Percentiles rank a stretch among this genome's conserved stretches.
Conservation (phyloP, 768 basidiomycete species). For the Obba rivulosa region DNA sequence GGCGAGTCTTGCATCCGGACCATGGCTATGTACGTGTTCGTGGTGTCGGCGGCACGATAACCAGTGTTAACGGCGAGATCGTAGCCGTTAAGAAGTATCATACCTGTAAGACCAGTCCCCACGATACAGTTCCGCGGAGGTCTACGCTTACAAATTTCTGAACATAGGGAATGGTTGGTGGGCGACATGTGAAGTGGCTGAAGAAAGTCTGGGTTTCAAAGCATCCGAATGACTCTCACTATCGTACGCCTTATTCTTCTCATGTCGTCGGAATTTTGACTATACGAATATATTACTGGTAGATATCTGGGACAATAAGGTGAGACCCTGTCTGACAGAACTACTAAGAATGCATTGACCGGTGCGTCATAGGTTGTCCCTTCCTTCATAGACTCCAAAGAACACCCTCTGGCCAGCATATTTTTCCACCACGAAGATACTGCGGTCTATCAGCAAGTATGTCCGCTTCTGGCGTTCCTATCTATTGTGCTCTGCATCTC, state of each 20-base stretch:
- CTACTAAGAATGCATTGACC: neutral
- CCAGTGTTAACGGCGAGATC: neutral
- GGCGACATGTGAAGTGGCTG: conserved; percentile 17
- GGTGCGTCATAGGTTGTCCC: conserved; percentile 5
- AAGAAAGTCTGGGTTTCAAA: conserved; percentile 15
- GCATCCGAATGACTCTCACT: conserved; percentile 15
- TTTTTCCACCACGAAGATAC: conserved; percentile 17
- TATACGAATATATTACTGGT: neutral
- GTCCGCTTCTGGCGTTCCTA: neutral
- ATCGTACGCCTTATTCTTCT: conserved; percentile 9
- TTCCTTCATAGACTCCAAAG: conserved; percentile 13
- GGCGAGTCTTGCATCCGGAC: conserved; percentile 16
- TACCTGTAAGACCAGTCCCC: conserved; percentile 5
- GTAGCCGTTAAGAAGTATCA: conserved; percentile 14
- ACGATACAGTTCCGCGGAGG: neutral
- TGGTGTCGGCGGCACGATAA: neutral
- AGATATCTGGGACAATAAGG: conserved; percentile 19
- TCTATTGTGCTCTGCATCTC: neutral
- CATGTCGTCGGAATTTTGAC: neutral
- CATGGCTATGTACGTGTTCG: conserved; percentile 14
- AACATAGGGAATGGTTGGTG: conserved; percentile 12
- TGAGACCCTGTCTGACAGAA: neutral
- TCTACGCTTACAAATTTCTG: no score
- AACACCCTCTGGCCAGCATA: conserved; percentile 11
- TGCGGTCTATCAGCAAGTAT: conserved; percentile 15